Conservation (phyloP, 1,139 yeast genomes). For the Candida sojae region DNA sequence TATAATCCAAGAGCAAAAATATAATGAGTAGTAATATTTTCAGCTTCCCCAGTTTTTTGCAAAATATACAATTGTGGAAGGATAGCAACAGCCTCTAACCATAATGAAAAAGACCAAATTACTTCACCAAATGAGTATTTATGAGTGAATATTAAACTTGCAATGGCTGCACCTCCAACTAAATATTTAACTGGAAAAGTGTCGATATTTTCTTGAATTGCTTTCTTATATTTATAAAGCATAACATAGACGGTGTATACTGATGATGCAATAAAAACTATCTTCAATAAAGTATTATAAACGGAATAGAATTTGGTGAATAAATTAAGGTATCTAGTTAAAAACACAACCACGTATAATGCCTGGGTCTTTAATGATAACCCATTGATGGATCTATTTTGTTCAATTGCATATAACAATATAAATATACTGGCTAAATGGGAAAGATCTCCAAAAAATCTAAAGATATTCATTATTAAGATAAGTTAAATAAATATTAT, state of each 20-base stretch:
- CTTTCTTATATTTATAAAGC: slow-evolving; percentile 59
- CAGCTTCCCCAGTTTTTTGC: slow-evolving; percentile 89
- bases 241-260: slow-evolving; percentile 74
- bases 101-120: slow-evolving; percentile 74
- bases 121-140: slow-evolving; percentile 64
- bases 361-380: slow-evolving; percentile 87
- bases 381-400: slow-evolving; percentile 72
- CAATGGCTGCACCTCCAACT: slow-evolving; percentile 59
- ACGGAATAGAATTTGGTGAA: slow-evolving; percentile 61
- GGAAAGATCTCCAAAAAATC: slow-evolving; percentile 72
- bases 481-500: no score
- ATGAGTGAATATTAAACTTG: slow-evolving; percentile 67
- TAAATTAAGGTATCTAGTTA: slow-evolving; percentile 78
- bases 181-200: slow-evolving; percentile 77
- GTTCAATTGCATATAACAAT: slow-evolving; percentile 68
- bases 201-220: slow-evolving; percentile 57
- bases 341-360: slow-evolving; percentile 73
- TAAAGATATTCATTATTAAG: slow-evolving; percentile 49
- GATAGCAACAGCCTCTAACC: slow-evolving; percentile 91
- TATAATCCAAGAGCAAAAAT: slow-evolving; percentile 91
- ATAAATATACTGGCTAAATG: slow-evolving; percentile 82
- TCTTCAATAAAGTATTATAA: slow-evolving; percentile 79
- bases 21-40: slow-evolving; percentile 84
- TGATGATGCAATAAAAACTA: slow-evolving; percentile 76
- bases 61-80: slow-evolving; percentile 89